Evolutionary conservation across 1,139 yeast species (phyloP).

Genomic region (Starmera stellimalicola): DNA sequence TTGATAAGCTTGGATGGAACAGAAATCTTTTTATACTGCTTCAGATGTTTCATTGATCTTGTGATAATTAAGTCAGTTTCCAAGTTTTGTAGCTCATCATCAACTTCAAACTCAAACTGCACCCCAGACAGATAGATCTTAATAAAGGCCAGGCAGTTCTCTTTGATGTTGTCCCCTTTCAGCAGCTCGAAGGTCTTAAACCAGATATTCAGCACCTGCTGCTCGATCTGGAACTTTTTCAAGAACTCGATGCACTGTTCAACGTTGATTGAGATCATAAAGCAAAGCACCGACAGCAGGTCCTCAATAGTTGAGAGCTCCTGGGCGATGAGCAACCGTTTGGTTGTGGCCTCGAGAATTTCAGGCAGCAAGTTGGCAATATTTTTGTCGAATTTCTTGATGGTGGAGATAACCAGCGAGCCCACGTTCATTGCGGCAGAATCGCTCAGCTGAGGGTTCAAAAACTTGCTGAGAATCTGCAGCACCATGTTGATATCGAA

Average conservation of each 20-base stretch:
- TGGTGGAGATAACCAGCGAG: conserved; percentile 52
- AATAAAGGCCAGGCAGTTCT: conserved; percentile 63
- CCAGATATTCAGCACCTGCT: conserved; percentile 61
- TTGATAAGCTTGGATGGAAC: conserved; percentile 68
- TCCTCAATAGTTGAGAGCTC: conserved; percentile 71
- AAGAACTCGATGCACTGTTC: conserved; percentile 54
- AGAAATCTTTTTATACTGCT: conserved; percentile 52
- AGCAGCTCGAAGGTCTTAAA: conserved; percentile 71
- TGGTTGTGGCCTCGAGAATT: conserved; percentile 65
- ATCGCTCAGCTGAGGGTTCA: conserved; percentile 66
- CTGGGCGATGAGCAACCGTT: conserved; percentile 53
- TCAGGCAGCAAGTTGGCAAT: conserved; percentile 43
- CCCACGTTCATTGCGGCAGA: conserved; percentile 75
- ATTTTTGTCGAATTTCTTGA: conserved; percentile 45
- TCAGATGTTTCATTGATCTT: conserved; percentile 70
- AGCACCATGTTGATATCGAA: conserved; percentile 46
- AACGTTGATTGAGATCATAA: conserved; percentile 54
- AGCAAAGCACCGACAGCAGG: conserved; percentile 67
- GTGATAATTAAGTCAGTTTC: conserved; percentile 60
- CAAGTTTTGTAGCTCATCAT: conserved; percentile 51
- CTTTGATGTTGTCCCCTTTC: conserved; percentile 68
- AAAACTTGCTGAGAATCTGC: conserved; percentile 54
- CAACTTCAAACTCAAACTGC: conserved; percentile 47
- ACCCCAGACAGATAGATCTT: conserved; percentile 45
- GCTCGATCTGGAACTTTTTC: conserved; percentile 28